Evolutionary conservation across 139 green algal species (phyloP), one percentile per base, ranked within the genome.

Genomic region (Chlamydomonas sp.): DNA sequence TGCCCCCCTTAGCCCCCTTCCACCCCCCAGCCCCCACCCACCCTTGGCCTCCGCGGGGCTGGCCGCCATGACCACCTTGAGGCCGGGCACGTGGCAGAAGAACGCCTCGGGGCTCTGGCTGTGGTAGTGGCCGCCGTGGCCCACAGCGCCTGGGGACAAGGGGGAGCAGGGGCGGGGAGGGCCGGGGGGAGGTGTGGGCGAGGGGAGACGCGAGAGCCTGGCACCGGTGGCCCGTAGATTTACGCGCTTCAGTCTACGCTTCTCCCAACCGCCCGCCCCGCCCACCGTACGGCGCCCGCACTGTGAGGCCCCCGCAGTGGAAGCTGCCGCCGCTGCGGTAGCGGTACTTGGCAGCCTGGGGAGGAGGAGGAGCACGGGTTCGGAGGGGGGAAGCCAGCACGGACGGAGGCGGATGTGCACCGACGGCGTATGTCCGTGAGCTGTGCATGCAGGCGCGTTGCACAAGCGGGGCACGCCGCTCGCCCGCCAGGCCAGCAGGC

Each of bases 61-160:
- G 77, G 89, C 94, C 67, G 96, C 95, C 77, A 98, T 89, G 4
- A 94, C 93, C 57, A 98, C 96, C 77, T 96, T 95, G 87, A 98
- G 85, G 5, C 95, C 95, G 0, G 94, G 96, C 18, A 98, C 92
- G 82, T 99, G 97, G 5, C 94, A 97, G 91, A 99, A 98, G 88
- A 98, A 99, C 5, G 95, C 92, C 90, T 99, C 97, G 6, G 97
- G 97, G n/a, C 93, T 97, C 89, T 99, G 97, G 16, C 93, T 97
- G 92, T 99, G 97, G 93, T 99, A 99, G 94, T 98, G 97, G 3
- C 96, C 97, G 1, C 97, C 97, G 87, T 99, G 97, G 4, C 97
- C 97, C 18, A 99, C 97, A 31, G 97, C 97, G 49, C 96, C 95
- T 97, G 93, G 31, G 74, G 14, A 59, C 17, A 10, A 31, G 10